Base-by-base conservation (phyloP, 73 alveolate species). In the Breviolum minutum region DNA sequence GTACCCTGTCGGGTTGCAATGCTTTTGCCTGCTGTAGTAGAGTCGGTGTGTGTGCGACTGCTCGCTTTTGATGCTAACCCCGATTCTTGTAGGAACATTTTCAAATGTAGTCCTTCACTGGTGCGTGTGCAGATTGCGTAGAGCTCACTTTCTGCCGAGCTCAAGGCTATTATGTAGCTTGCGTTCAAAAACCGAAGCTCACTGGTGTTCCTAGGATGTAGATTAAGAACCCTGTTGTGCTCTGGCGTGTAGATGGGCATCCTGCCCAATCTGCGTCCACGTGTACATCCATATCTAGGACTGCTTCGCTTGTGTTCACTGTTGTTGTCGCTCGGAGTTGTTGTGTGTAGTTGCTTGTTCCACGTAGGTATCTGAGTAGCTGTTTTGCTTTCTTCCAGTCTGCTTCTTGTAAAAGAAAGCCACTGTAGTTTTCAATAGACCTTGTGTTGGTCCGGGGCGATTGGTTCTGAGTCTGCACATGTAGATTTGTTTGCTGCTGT, bases 391-490 rank as follows among this genome's bases (percentile, higher is more conserved):
- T n/a, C n/a, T n/a, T n/a, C n/a, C n/a, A n/a, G n/a, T 22, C 63
- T 11, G 13, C 22, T 17, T 11, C 29, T 8, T 61, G 26, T n/a
- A 22, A 13, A 79, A 9, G 63, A 13, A 17, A 27, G 63, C 87
- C 87, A 79, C 63, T 79, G 87, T 27, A 79, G 87, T 63, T 79
- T n/a, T n/a, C n/a, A n/a, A n/a, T n/a, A n/a, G n/a, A n/a, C n/a
- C n/a, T n/a, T n/a, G n/a, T n/a, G n/a, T n/a, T n/a, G n/a, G n/a
- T n/a, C n/a, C n/a, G n/a, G n/a, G n/a, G n/a, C n/a, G n/a, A n/a
- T n/a, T n/a, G 14, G 17, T 71, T 71, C 82, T 19, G 29, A 9
- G 29, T 71, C 82, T 32, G 14, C 82, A 20, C 14, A 20, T 8
- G 82, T n/a, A 71, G 82, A 7, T 8, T 32, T 71, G 14, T n/a